phyloP scores from a whole-genome alignment of 306 rosid genomes.

The Dryas alaskensis region DNA sequence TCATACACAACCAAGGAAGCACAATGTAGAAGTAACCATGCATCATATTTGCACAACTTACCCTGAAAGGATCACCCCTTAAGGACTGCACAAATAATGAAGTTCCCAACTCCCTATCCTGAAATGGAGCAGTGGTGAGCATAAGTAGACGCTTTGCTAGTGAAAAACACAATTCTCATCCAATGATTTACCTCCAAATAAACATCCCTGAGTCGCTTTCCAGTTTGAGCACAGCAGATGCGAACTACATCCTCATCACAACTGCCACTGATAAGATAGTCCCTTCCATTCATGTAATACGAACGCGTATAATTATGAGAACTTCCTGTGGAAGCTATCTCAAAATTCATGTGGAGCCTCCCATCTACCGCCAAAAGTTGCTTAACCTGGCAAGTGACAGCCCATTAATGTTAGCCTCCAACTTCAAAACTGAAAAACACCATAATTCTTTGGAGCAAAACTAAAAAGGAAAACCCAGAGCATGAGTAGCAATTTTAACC shows the following conservation, averaged over 20 bases:
- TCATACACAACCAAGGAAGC: background rate
- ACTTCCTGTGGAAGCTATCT: conserved; percentile 64
- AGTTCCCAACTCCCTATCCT: conserved; percentile 61
- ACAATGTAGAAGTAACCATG: background rate
- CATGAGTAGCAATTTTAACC: background rate
- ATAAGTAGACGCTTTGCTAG: background rate
- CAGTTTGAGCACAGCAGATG: conserved; percentile 73
- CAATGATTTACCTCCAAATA: conserved; percentile 55
- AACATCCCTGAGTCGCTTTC: conserved; percentile 69
- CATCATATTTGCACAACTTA: conserved; percentile 30
- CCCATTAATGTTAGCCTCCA: conserved; percentile 27
- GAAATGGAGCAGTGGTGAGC: conserved; percentile 16
- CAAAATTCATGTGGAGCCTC: conserved; percentile 67
- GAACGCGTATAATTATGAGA: conserved; percentile 80
- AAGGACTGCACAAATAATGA: conserved; percentile 76
- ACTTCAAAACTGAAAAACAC: conserved; percentile 5
- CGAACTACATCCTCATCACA: conserved; percentile 70
- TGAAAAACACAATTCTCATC: conserved; percentile 7
- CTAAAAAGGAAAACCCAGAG: background rate
- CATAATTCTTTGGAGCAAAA: background rate
- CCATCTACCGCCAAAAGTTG: conserved; percentile 73
- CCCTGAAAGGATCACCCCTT: conserved; percentile 83
- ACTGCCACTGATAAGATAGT: conserved; percentile 76
- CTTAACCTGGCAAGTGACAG: conserved; percentile 50
- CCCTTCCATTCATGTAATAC: conserved; percentile 81